phyloP scores from a whole-genome alignment of 2,329 filamentous ascomycete species.

The Diplodia seriata region DNA sequence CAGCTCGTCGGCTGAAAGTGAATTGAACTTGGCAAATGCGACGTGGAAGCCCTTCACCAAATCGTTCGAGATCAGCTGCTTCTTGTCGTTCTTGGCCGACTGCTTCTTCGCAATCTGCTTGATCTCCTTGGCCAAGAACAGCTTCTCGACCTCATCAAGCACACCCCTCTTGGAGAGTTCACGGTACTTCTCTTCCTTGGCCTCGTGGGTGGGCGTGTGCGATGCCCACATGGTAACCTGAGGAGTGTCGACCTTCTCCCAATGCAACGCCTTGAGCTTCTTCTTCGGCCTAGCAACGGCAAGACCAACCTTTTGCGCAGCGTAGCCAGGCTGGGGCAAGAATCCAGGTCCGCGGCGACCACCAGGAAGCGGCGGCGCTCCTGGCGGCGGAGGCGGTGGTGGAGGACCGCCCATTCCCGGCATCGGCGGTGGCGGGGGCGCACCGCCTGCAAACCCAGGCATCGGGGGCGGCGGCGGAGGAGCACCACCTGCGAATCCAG shows the following conservation, averaged over 20 bases:
- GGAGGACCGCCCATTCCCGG: constrained; percentile 49
- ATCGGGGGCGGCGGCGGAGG: constrained; percentile 50
- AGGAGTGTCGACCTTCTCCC: constrained; percentile 96
- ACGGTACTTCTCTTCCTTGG: constrained; percentile 93
- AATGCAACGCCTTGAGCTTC: constrained; percentile 99
- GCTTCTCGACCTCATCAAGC: constrained; percentile 93
- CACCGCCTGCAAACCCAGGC: constrained; percentile 51
- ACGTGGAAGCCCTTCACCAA: constrained; percentile 68
- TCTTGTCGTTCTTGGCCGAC: constrained; percentile 90
- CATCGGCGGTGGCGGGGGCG: constrained; percentile 56
- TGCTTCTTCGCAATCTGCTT: constrained; percentile 77
- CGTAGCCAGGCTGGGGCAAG: constrained; percentile 67
- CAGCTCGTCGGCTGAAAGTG: constrained; percentile 80
- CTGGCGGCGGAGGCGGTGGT: constrained; percentile 58
- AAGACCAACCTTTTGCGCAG: constrained; percentile 68
- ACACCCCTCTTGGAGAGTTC: constrained; percentile 95
- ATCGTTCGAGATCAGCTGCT: constrained; percentile 92
- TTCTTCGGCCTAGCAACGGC: constrained; percentile 92
- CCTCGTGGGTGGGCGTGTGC: constrained; percentile 83
- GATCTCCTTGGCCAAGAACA: constrained; percentile 97
- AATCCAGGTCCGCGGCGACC: constrained; percentile 70
- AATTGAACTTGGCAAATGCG: constrained; percentile 91
- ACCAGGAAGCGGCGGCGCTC: constrained; percentile 67
- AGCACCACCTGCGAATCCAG: constrained; percentile 52
- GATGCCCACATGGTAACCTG: constrained; percentile 92